These are phyloP conservation scores for Nicotiana knightiana DNA, from an alignment of 257 asterid genomes.

Conservation along the genomic window DNA sequence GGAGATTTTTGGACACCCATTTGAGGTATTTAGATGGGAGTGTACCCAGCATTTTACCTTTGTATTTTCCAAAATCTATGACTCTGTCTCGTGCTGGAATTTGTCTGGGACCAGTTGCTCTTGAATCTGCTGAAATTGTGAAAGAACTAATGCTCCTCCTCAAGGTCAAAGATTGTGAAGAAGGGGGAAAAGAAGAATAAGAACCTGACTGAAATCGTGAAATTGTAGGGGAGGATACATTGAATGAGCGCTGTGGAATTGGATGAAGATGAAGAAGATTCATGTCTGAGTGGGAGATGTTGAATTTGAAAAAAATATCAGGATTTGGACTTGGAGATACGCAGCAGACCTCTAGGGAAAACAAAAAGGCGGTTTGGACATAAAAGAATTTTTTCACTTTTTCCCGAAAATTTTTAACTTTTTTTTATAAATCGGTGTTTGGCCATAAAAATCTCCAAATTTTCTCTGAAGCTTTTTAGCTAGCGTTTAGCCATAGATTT, in stretches of 20 bases:
- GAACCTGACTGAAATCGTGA: not conserved
- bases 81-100: slow-evolving; percentile 59
- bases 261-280: not conserved
- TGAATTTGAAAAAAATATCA: not conserved
- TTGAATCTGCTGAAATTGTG: not conserved
- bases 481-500: no score
- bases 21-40: slow-evolving; percentile 69
- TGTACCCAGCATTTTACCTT: slow-evolving; percentile 75
- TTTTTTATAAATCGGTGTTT: no score
- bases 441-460: no score
- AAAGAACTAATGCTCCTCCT: not conserved
- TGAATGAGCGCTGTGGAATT: not conserved
- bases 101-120: not conserved
- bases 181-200: not conserved
- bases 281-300: not conserved
- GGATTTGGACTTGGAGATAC: not conserved
- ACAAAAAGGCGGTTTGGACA: no score
- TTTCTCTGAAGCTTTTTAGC: no score
- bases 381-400: no score
- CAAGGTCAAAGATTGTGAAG: not conserved
- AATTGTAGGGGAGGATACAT: not conserved
- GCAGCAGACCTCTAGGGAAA: no score
- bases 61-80: slow-evolving; percentile 66
- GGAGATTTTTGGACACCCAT: slow-evolving; percentile 69
- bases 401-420: no score